Evolutionary conservation across 2,329 filamentous ascomycete genomes (phyloP), one percentile per base, ranked within the genome.

Genomic region (Pyrenochaeta sp.): DNA sequence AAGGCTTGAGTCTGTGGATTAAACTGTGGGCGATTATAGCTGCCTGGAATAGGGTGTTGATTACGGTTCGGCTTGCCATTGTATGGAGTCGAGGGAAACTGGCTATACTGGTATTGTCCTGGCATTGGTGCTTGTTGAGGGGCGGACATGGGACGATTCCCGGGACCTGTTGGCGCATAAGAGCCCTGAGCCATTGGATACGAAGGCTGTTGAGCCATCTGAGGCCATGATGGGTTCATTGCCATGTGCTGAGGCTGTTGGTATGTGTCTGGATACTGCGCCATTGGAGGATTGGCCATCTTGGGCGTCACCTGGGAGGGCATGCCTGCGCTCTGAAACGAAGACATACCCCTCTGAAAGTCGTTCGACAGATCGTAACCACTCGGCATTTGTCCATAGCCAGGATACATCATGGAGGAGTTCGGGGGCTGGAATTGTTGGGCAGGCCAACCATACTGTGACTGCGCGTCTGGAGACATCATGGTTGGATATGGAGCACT

Each of bases 1-100:
- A 98, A 97, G 0, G 93, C 90, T 69, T 96, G 91, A 14, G 91
- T 97, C 78, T 96, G 93, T 0, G 93, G 94, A 71, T 97, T 97
- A 79, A 98, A 97, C 11, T 90, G 87, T 66, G 92, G 91, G 52
- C 92, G 85, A 69, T 90, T 91, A 71, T 86, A 96, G 76, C 89
- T 95, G 31, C 91, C 91, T 12, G 92, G 91, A 51, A 96, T 87
- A 5, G 91, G 90, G 72, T 97, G 91, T 69, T 92, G 89, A 52
- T 90, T 88, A 7, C 87, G 85, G 66, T 90, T 90, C 56, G 90
- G 83, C 21, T 90, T 72, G 14, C 68, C 69, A 18, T 71, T 73
- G 52, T 73, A 87, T 43, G 88, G 87, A 45, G 83, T 81, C 58
- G 82, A 85, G 3, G 91, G 90, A 41, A 94, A 82, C 69, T 96